A percentile compares a stretch with the other conserved stretches of the same genome.
Conservation (phyloP, 371 early-diverging fungal genomes). For the Funneliformis caledonium region DNA sequence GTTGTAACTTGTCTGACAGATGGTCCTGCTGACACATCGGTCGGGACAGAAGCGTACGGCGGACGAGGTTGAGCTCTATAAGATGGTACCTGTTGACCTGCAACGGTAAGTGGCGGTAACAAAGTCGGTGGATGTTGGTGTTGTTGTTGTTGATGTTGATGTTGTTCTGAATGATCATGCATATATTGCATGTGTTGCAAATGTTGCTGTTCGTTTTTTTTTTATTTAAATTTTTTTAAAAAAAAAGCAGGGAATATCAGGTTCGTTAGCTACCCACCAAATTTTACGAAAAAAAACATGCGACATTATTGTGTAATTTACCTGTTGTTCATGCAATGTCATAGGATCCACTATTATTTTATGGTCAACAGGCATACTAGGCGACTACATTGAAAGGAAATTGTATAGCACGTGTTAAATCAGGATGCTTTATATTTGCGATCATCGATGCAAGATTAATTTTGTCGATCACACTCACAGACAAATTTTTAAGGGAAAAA, state of each 20-base stretch:
- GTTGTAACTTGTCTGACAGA: background rate
- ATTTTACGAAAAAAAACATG: background rate
- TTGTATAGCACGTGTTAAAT: background rate
- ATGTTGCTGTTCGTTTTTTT: background rate
- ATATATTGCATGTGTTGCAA: conserved; percentile 12
- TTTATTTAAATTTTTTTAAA: background rate
- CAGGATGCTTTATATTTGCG: background rate
- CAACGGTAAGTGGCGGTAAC: conserved; percentile 19
- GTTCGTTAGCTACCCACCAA: background rate
- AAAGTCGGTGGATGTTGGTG: conserved; percentile 10
- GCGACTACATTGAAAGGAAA: conserved; percentile 3
- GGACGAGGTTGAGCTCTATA: background rate
- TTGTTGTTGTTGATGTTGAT: conserved; percentile 2
- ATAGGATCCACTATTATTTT: conserved; percentile 11
- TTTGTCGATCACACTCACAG: conserved; percentile 23
- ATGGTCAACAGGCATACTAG: conserved; percentile 12
- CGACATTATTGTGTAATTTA: background rate
- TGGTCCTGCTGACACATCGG: background rate
- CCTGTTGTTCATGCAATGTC: conserved; percentile 16
- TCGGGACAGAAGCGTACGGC: background rate
- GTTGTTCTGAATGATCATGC: conserved; percentile 14
- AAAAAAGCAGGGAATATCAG: background rate
- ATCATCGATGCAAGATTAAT: conserved; percentile 8
- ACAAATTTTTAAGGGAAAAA: conserved; percentile 12
- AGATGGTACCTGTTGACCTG: conserved; percentile 17